Conservation (phyloP, 495 filamentous ascomycete species). For the Podospora pseudopauciseta region DNA sequence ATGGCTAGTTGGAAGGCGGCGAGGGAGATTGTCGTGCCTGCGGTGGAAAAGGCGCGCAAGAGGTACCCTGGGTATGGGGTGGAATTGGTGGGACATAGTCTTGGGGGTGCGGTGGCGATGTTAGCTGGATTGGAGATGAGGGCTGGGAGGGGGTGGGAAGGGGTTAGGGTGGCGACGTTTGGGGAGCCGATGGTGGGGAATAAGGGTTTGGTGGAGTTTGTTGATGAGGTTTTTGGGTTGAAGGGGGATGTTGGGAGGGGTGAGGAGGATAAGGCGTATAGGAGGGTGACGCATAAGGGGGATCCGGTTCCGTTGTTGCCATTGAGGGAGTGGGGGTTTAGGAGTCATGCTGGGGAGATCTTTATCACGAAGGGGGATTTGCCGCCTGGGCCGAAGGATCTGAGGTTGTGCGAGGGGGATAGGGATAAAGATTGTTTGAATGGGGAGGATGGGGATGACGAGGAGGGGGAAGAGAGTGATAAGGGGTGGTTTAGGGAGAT, state of each 20-base stretch:
- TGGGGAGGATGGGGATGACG: conserved; percentile 42
- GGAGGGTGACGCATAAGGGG: conserved; percentile 77
- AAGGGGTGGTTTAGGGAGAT: conserved; percentile 7
- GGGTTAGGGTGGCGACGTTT: conserved; percentile 76
- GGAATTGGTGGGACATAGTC: conserved; percentile 80
- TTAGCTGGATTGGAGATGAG: conserved; percentile 73
- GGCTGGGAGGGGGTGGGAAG: conserved; percentile 58
- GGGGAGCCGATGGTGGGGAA: conserved; percentile 90
- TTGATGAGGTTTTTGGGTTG: conserved; percentile 63
- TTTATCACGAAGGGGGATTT: conserved; percentile 71
- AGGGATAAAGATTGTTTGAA: conserved; percentile 68
- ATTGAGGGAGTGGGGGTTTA: conserved; percentile 80
- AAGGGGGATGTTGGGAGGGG: conserved; percentile 19
- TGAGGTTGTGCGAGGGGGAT: conserved; percentile 68
- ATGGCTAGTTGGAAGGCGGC: conserved; percentile 76
- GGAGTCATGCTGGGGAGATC: conserved; percentile 78
- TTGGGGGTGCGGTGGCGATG: conserved; percentile 88
- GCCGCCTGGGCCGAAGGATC: conserved; percentile 61
- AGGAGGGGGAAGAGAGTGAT: conserved; percentile 13
- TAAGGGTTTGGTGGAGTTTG: conserved; percentile 59
- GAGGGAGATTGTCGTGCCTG: conserved; percentile 57
- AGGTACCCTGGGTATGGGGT: conserved; percentile 68
- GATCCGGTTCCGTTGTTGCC: conserved; percentile 91
- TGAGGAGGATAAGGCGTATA: conserved; percentile 48
- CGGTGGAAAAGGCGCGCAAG: conserved; percentile 50